Conservation (phyloP, 1,139 yeast species). For the Blastobotrys petasosporus region DNA sequence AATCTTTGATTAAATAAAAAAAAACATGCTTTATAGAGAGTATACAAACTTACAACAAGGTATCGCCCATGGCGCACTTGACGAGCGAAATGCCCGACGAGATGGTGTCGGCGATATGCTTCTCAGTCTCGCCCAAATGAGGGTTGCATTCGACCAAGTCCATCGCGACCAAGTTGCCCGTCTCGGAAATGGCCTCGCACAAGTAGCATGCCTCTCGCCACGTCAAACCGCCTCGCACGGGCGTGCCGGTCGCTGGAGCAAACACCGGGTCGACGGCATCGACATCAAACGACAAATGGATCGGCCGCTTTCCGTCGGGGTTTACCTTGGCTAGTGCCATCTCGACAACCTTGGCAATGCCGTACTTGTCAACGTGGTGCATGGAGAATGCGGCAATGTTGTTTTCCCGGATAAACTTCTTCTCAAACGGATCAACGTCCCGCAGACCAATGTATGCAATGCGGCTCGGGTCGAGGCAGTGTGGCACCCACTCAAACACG, state of each 20-base stretch:
- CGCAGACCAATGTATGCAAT: slow-evolving; percentile 92
- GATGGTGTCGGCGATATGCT: slow-evolving; percentile 76
- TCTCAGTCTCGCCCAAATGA: slow-evolving; percentile 69
- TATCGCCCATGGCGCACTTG: slow-evolving; percentile 91
- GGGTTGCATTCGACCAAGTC: slow-evolving; percentile 97
- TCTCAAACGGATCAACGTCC: slow-evolving; percentile 87
- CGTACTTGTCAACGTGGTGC: slow-evolving; percentile 94
- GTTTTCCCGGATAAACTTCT: slow-evolving; percentile 59
- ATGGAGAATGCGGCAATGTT: slow-evolving; percentile 85
- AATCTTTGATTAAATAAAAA: neutral
- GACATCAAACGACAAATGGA: slow-evolving; percentile 90
- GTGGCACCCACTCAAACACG: slow-evolving; percentile 65
- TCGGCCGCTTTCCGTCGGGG: slow-evolving; percentile 68
- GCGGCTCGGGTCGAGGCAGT: slow-evolving; percentile 56
- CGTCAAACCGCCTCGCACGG: slow-evolving; percentile 93
- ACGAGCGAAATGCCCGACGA: slow-evolving; percentile 88
- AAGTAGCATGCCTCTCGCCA: slow-evolving; percentile 90
- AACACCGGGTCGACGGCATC: slow-evolving; percentile 93
- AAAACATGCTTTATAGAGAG: neutral
- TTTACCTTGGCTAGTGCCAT: slow-evolving; percentile 81
- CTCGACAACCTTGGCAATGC: slow-evolving; percentile 84
- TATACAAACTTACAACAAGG: slow-evolving; percentile 50
- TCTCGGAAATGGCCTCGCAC: slow-evolving; percentile 86
- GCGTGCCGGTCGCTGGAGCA: slow-evolving; percentile 97
- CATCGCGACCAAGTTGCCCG: slow-evolving; percentile 78